Evolutionary conservation across 108 stramenopile genomes (phyloP).

Genomic region (Cyclotella baltica): DNA sequence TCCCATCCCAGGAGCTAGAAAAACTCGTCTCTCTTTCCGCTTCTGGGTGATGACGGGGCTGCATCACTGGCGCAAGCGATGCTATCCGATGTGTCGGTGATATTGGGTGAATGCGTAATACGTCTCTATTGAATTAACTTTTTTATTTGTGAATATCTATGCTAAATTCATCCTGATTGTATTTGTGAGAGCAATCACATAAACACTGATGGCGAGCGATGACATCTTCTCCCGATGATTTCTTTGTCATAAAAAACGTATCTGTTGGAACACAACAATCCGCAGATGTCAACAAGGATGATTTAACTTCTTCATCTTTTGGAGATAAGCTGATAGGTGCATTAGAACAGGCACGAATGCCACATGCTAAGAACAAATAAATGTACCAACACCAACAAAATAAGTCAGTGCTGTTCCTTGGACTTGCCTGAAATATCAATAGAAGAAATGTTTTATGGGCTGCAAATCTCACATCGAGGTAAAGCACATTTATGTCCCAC

Average conservation of each 20-base stretch:
- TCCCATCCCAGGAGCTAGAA: too few relatives aligned
- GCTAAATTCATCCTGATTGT: too few relatives aligned
- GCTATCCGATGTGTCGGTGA: conserved; percentile 76
- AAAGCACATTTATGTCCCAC: conserved; percentile 60
- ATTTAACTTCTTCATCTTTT: conserved; percentile 63
- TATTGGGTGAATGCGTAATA: conserved; percentile 48
- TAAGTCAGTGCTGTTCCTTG: conserved; percentile 82
- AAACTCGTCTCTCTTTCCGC: too few relatives aligned
- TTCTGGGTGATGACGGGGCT: too few relatives aligned
- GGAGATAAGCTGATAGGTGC: conserved; percentile 70
- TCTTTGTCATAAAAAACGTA: too few relatives aligned
- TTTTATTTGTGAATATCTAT: too few relatives aligned
- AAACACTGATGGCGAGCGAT: too few relatives aligned
- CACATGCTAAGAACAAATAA: conserved; percentile 6
- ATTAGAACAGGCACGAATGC: conserved; percentile 53
- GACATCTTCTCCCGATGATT: too few relatives aligned
- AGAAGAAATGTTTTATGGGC: conserved; percentile 70
- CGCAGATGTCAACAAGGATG: conserved; percentile 9
- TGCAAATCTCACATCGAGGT: too few relatives aligned
- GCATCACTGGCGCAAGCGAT: too few relatives aligned
- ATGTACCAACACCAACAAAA: conserved; percentile 4
- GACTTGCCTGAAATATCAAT: conserved; percentile 80
- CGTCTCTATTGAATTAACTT: background rate
- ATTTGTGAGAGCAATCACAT: too few relatives aligned
- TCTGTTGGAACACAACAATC: too few relatives aligned